phyloP scores from a whole-genome alignment of 768 basidiomycete species.

The Hygrophoropsis aurantiaca region DNA sequence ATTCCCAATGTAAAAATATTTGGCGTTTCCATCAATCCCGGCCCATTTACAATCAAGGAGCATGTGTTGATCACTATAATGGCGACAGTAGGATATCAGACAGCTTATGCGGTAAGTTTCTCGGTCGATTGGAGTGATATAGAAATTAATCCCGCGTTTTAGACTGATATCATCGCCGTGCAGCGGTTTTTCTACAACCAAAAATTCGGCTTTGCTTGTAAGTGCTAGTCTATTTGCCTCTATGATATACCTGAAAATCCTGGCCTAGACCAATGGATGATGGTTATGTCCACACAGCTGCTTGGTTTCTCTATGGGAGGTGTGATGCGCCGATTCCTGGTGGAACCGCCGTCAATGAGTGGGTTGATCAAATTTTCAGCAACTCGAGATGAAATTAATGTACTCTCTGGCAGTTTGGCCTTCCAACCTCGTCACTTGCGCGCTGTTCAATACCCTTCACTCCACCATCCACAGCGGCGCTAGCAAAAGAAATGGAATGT shows the following conservation, averaged over 20 bases:
- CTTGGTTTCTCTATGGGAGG: conserved; percentile 48
- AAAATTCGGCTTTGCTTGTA: conserved; percentile 30
- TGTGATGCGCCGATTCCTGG: conserved; percentile 57
- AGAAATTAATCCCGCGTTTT: too few relatives aligned
- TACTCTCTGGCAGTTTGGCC: conserved; percentile 59
- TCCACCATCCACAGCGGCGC: conserved; percentile 47
- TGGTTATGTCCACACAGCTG: conserved; percentile 43
- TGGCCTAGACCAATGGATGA: conserved; percentile 35
- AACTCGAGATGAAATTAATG: background rate
- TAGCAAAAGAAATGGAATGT: conserved; percentile 45
- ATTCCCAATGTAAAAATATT: conserved; percentile 54
- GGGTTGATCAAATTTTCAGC: conserved; percentile 11
- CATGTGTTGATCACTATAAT: conserved; percentile 23
- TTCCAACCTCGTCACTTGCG: conserved; percentile 65
- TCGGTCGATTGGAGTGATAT: background rate
- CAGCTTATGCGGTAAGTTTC: conserved; percentile 29
- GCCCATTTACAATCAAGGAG: conserved; percentile 71
- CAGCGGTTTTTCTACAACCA: conserved; percentile 46
- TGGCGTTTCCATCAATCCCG: conserved; percentile 58
- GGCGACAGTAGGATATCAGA: conserved; percentile 23
- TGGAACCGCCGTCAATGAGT: conserved; percentile 64
- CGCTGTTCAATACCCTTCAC: conserved; percentile 75
- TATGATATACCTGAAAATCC: too few relatives aligned
- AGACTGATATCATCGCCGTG: conserved; percentile 45
- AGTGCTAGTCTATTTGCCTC: too few relatives aligned